These are phyloP conservation scores for Colletotrichum sp. DNA, from an alignment of 2,329 filamentous ascomycete genomes.

Conservation along the genomic window DNA sequence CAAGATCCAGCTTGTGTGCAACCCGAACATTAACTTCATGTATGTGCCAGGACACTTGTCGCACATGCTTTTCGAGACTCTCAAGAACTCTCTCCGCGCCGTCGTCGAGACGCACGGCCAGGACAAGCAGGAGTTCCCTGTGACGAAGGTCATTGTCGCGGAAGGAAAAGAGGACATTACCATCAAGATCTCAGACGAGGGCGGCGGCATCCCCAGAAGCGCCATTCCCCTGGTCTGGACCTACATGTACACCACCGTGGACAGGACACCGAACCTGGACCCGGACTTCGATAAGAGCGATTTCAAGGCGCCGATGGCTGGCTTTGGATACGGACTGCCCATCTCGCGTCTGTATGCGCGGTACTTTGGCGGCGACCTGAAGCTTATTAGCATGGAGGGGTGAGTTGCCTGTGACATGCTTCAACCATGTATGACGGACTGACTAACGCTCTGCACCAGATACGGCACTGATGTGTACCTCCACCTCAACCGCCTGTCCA, in stretches of 20 bases:
- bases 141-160: slow-evolving; percentile 96
- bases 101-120: slow-evolving; percentile 95
- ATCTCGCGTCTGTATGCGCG: slow-evolving; percentile 93
- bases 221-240: slow-evolving; percentile 99
- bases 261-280: slow-evolving; percentile 91
- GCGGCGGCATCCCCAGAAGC: slow-evolving; percentile 91
- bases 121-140: slow-evolving; percentile 94
- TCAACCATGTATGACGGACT: not conserved
- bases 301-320: slow-evolving; percentile 99
- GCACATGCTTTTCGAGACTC: slow-evolving; percentile 98
- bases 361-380: slow-evolving; percentile 97
- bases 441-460: slow-evolving; percentile 49
- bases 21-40: slow-evolving; percentile 96
- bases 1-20: slow-evolving; percentile 95
- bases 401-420: slow-evolving; percentile 50
- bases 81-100: slow-evolving; percentile 97
- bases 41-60: slow-evolving; percentile 98
- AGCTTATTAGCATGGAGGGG: slow-evolving; percentile 99
- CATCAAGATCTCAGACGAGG: slow-evolving; percentile 97
- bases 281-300: slow-evolving; percentile 99
- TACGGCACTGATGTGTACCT: slow-evolving; percentile 99
- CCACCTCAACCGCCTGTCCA: slow-evolving; percentile 93
- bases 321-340: slow-evolving; percentile 96
- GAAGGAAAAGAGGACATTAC: slow-evolving; percentile 99
- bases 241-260: slow-evolving; percentile 99